Base-by-base conservation (phyloP, 2,329 filamentous ascomycete species). In the Hirsutella thompsonii region DNA sequence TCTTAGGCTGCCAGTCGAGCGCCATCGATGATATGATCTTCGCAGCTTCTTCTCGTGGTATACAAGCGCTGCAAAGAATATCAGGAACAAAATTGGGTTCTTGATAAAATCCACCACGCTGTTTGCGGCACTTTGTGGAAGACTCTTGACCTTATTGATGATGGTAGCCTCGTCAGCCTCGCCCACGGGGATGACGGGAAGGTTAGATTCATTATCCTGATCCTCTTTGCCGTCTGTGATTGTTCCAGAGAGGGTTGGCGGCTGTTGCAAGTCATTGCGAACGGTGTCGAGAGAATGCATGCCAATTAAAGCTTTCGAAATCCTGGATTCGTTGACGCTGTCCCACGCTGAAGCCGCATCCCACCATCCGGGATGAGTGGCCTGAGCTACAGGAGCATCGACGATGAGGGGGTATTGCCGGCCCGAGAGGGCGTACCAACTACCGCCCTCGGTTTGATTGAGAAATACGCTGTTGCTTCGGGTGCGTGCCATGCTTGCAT, bases 341-440 rank as follows among this genome's bases (percentile, higher is more conserved):
- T 69, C 61, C 57, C 59, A 63, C 3, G 56, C 45, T 3, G 59
- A 55, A 9, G 53, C 55, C 26, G 58, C 54, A n/a, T 74, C 63
- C 56, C 67, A 66, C 59, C 69, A 79, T 21, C 66, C 65, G 8
- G 59, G 54, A 11, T 52, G 60, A 49, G 64, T 64, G 35, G 68
- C 64, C 47, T 60, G 63, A 19, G 66, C 74, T 2, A 55, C 47
- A 0, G 71, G 69, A 0, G 71, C 80, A 40, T 86, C 76, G 19
- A 89, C 81, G 21, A 94, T 86, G 9, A 90, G 72, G 3, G 92
- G 92, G 52, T 95, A 96, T 8, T 79, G 79, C 33, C 70, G 72
- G 43, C 93, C 90, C 1, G 90, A 95, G 62, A 96, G 73, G 26
- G 89, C 92, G 59, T 90, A 98, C 88, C 90, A 96, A 45, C 84